phyloP scores from a whole-genome alignment of 2,329 filamentous ascomycete genomes.

The Penicillium thymicola region DNA sequence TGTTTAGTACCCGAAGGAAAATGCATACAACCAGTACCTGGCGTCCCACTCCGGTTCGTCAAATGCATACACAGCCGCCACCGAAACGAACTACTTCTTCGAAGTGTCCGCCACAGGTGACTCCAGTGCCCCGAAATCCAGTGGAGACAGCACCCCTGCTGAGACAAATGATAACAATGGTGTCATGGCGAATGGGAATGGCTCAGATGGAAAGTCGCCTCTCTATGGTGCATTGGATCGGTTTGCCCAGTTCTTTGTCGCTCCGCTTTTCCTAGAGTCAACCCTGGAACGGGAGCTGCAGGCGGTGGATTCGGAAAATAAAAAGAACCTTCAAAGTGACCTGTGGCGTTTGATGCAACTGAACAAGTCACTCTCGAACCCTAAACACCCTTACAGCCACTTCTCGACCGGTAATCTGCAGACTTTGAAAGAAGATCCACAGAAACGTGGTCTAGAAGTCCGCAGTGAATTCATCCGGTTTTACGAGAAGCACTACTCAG shows the following conservation, averaged over 20 bases:
- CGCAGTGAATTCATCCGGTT: conserved; percentile 91
- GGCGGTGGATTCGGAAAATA: conserved; percentile 93
- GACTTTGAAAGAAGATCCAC: conserved; percentile 77
- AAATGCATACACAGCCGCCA: conserved; percentile 90
- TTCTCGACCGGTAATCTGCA: conserved; percentile 89
- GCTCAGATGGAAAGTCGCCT: conserved; percentile 47
- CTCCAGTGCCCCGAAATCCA: conserved; percentile 32
- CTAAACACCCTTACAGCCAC: conserved; percentile 81
- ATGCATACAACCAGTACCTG: conserved; percentile 92
- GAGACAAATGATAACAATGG: conserved; percentile 28
- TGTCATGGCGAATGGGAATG: conserved; percentile 21
- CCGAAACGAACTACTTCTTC: conserved; percentile 97
- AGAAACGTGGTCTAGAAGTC: conserved; percentile 76
- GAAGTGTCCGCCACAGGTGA: conserved; percentile 79
- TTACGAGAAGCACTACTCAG: conserved; percentile 83
- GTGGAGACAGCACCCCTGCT: conserved; percentile 25
- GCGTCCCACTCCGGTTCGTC: conserved; percentile 85
- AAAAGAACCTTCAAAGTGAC: conserved; percentile 93
- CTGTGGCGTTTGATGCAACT: conserved; percentile 84
- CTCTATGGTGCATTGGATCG: conserved; percentile 81
- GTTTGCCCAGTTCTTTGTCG: conserved; percentile 91
- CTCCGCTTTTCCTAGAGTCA: conserved; percentile 78
- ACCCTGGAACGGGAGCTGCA: conserved; percentile 82
- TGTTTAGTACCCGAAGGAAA: conserved; percentile 77
- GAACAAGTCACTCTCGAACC: conserved; percentile 82